phyloP scores from a whole-genome alignment of 805 yeast species.

The Candida endomychidarum region DNA sequence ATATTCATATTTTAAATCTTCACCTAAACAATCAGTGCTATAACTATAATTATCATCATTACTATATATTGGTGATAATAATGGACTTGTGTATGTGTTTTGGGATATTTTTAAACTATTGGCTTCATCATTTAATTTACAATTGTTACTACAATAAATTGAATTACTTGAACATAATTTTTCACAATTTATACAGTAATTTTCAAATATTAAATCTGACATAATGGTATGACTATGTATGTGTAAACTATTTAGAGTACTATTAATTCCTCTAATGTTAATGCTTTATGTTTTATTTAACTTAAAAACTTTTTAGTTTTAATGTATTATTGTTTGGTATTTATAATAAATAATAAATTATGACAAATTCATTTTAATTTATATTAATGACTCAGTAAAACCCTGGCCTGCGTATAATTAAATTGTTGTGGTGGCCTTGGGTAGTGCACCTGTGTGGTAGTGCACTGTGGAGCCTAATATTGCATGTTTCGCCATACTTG shows the following conservation, averaged over 20 bases:
- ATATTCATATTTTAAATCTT: constrained; percentile 2
- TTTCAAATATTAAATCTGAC: constrained; percentile 40
- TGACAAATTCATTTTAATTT: constrained; percentile 5
- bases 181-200: constrained; percentile 39
- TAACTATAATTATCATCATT: constrained; percentile 1
- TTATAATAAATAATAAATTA: not conserved
- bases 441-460: constrained; percentile 7
- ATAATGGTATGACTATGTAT: constrained; percentile 18
- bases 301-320: too few relatives aligned
- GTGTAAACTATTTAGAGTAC: too few relatives aligned
- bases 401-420: constrained; percentile 8
- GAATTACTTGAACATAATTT: constrained; percentile 24
- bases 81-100: constrained; percentile 24
- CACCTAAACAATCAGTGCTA: not conserved
- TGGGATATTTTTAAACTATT: constrained; percentile 12
- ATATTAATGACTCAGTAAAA: constrained; percentile 8
- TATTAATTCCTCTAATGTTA: too few relatives aligned
- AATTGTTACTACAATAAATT: constrained; percentile 30
- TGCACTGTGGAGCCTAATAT: constrained; percentile 7
- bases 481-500: constrained; percentile 7
- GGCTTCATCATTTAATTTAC: constrained; percentile 34
- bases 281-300: too few relatives aligned
- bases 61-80: constrained; percentile 26
- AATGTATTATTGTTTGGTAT: constrained; percentile 1
- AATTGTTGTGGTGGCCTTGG: constrained; percentile 5